Evolutionary conservation across 2,329 filamentous ascomycete species (phyloP), one percentile per base, ranked within the genome.

Genomic region (Hirsutella rhossiliensis): DNA sequence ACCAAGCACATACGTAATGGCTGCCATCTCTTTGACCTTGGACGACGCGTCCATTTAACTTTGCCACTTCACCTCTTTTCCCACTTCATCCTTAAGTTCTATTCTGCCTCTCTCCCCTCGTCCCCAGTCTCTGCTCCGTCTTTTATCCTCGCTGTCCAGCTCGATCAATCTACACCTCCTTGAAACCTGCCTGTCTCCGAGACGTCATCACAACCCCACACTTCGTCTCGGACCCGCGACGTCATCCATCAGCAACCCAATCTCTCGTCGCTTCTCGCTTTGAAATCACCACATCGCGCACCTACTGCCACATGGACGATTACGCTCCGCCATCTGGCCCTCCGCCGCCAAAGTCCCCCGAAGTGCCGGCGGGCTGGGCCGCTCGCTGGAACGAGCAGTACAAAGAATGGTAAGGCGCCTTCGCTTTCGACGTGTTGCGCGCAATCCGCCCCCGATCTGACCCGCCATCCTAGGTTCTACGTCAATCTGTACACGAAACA

Each of bases 361-460:
- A 85, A 55, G 66, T 69, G 8, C 66, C 66, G 44, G 56, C 62
- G 28, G 88, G 88, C 54, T 96, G 87, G 85, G 80, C 85, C 57
- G 83, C 82, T 11, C 77, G 87, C 51, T 94, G 82, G 77, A 92
- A 94, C 62, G 79, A 84, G 0, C 80, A 92, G 57, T 95, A 95
- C 69, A 82, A 82, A 56, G 83, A 92, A 74, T 95, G 86, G 82
- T 80, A 27, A 38, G 23, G 43, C 42, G 3, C 31, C 13, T 17
- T 34, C 11, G n/a, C 31, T 17, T 34, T 13, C 31, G 13, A 34
- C n/a, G 2, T n/a, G 31, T 27, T 17, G 11, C 3, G 12, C 20
- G 39, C 17, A 19, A 30, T 29, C 4, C n/a, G 2, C 23, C 13
- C n/a, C 5, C 23, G n/a, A 40, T 12, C 48, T 43, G 23, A 38